Evolutionary conservation across 2,329 filamentous ascomycete genomes (phyloP), one percentile per base, ranked within the genome.

Genomic region (Aspergillus spinulosporus): DNA sequence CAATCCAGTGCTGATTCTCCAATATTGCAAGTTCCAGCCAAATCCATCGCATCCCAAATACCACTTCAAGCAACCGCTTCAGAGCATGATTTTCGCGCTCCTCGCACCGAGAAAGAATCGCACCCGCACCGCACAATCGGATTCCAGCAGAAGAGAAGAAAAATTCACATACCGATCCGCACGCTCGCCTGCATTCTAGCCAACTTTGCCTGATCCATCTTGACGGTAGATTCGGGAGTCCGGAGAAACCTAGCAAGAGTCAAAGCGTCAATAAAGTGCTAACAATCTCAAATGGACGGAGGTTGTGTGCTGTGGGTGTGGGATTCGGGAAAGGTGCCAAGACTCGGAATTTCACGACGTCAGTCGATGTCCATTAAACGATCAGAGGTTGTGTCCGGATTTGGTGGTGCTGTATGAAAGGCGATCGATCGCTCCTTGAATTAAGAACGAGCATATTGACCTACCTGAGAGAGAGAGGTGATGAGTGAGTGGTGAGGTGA

Each of bases 161-260:
- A 56, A 56, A 15, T 14, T 42, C 40, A 85, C 87, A 70, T 85
- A 90, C 88, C 88, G 79, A 87, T 90, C 75, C 84, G 82, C 73
- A 84, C 83, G 69, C 82, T 83, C 77, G 81, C 79, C 77, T 86
- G 84, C 82, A 87, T 83, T 74, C 77, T 83, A 74, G 82, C 83
- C 72, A 87, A 76, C 81, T 86, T 87, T 75, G 83, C 83, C 71
- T 82, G 78, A 82, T 87, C 84, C 84, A 87, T 86, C 68, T 69
- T 81, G 74, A 74, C 71, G 72, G 67, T 71, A 31, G 52, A 59
- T 53, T 49, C 61, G 39, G 39, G 65, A 60, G 37, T 54, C 9
- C n/a, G n/a, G 12, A 21, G 52, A 50, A 64, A 59, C 57, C 62
- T 61, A 59, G 44, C 26, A 50, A 44, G 40, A 40, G 34, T 49